A percentile compares a stretch with the other conserved stretches of the same genome.
Evolutionary conservation across 148 eudicot genomes (phyloP).

Genomic region (Rhododendron vialii): DNA sequence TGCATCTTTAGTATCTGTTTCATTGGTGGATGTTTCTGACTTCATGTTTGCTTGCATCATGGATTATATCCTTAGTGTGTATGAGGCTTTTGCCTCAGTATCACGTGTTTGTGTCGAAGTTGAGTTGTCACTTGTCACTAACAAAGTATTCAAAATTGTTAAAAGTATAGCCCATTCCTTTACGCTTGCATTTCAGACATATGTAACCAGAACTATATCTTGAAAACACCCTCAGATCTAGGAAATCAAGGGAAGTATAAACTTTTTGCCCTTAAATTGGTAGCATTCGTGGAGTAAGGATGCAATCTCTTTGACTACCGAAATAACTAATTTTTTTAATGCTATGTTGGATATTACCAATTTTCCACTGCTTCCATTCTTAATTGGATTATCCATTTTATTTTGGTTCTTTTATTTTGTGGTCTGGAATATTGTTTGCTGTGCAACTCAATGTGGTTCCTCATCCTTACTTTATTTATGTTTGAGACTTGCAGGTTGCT

Average conservation of each 20-base stretch:
- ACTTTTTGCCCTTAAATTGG: background rate
- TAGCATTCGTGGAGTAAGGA: background rate
- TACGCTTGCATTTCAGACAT: background rate
- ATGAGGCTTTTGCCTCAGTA: background rate
- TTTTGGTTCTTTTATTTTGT: conserved; percentile 6
- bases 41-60: background rate
- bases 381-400: background rate
- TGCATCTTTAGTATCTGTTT: background rate
- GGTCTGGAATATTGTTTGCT: background rate
- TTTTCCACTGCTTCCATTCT: background rate
- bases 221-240: background rate
- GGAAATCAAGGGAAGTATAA: background rate
- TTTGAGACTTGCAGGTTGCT: conserved; percentile 57
- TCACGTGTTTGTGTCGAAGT: background rate
- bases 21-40: background rate
- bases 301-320: background rate
- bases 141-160: background rate
- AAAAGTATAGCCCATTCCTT: background rate
- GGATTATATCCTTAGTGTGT: background rate
- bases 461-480: conserved; percentile 16
- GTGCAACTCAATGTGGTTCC: background rate
- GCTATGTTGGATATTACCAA: background rate
- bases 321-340: background rate
- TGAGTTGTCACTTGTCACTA: background rate
- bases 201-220: background rate